These are phyloP conservation scores for Penicillium italicum DNA, from an alignment of 2,329 filamentous ascomycete species.

Conservation along the genomic window DNA sequence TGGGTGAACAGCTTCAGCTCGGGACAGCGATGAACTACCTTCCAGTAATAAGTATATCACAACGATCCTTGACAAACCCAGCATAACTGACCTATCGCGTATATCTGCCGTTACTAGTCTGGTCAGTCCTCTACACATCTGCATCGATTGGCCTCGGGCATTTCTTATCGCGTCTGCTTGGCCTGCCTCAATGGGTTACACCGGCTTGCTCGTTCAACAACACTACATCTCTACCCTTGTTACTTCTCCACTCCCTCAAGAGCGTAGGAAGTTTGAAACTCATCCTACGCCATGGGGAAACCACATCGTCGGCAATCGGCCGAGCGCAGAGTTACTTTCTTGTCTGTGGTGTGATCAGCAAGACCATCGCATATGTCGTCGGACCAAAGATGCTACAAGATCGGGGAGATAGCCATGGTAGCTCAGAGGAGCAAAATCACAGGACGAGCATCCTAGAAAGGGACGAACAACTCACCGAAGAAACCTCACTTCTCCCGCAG, in stretches of 20 bases:
- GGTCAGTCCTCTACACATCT: neutral
- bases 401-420: neutral
- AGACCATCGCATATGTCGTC: neutral
- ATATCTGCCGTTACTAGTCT: neutral
- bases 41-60: neutral
- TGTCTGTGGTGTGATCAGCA: neutral
- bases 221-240: neutral
- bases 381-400: neutral
- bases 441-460: neutral
- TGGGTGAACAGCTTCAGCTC: neutral
- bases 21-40: neutral
- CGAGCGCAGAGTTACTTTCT: neutral
- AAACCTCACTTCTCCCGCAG: slow-evolving; percentile 52
- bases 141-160: neutral
- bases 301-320: neutral
- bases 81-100: neutral
- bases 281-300: neutral
- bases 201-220: neutral
- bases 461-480: slow-evolving; percentile 38
- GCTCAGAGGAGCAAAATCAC: neutral
- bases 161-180: neutral
- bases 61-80: neutral
- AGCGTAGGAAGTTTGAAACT: neutral
- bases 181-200: neutral
- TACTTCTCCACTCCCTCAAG: neutral